Percentiles rank a stretch among this genome's conserved stretches.
Evolutionary conservation across 1,139 yeast species (phyloP).

Genomic region (Yamadazyma taylorii): DNA sequence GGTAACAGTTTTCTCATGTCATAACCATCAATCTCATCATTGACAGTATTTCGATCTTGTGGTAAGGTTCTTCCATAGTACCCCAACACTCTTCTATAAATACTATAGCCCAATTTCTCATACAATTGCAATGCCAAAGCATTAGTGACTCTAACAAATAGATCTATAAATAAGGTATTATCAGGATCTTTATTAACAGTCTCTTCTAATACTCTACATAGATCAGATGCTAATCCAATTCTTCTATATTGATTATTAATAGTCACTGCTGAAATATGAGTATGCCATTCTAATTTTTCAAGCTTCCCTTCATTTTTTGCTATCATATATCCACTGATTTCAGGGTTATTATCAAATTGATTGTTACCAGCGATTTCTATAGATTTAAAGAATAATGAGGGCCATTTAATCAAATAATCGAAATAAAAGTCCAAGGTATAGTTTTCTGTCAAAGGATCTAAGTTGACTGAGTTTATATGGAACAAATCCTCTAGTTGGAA

Average conservation of each 20-base stretch:
- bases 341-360: constrained; percentile 19
- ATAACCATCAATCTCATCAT: constrained; percentile 82
- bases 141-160: constrained; percentile 88
- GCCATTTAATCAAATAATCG: constrained; percentile 85
- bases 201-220: constrained; percentile 72
- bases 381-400: constrained; percentile 82
- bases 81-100: constrained; percentile 85
- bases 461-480: constrained; percentile 67
- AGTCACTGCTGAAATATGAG: constrained; percentile 96
- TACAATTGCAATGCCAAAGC: constrained; percentile 76
- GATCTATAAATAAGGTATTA: constrained; percentile 79
- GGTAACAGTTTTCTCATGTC: constrained; percentile 75
- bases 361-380: constrained; percentile 31
- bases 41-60: constrained; percentile 41
- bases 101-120: constrained; percentile 81
- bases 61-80: constrained; percentile 66
- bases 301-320: constrained; percentile 90
- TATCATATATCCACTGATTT: constrained; percentile 79
- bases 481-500: constrained; percentile 85
- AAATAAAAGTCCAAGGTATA: constrained; percentile 82
- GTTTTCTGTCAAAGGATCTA: constrained; percentile 89
- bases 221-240: constrained; percentile 76
- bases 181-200: constrained; percentile 68
- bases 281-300: constrained; percentile 80
- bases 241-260: constrained; percentile 81